phyloP scores from a whole-genome alignment of 495 filamentous ascomycete genomes.

The Penicillium ochrochloron region DNA sequence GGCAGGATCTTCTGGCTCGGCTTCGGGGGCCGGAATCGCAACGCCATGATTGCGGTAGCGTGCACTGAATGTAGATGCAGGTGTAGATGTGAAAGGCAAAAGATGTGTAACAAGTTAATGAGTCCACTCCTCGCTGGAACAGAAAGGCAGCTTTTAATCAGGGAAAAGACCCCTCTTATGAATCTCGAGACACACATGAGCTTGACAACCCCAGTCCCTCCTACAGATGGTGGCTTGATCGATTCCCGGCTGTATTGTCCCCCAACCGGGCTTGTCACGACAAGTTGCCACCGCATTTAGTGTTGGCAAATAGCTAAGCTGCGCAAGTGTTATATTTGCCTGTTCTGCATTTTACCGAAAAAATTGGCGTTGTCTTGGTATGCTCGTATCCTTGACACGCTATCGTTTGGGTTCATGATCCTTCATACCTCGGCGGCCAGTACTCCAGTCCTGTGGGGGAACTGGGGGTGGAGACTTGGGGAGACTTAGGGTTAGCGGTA shows the following conservation, averaged over 20 bases:
- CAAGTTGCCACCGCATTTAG: not conserved
- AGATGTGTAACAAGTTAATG: not conserved
- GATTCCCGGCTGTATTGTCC: not conserved
- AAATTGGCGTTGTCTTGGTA: not conserved
- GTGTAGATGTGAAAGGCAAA: not conserved
- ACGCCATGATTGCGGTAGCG: not conserved
- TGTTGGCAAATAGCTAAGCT: not conserved
- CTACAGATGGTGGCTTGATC: not conserved
- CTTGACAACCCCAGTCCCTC: not conserved
- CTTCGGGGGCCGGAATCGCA: conserved; percentile 8
- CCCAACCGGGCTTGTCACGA: not conserved
- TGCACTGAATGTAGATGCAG: not conserved
- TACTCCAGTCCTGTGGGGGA: not conserved
- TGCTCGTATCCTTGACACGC: not conserved
- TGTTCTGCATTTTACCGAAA: conserved; percentile 5
- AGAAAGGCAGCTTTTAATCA: not conserved
- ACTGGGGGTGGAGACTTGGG: too few species aligned
- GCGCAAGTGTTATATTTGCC: not conserved
- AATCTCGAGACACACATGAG: not conserved
- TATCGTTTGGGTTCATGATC: not conserved
- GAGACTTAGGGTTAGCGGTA: not conserved
- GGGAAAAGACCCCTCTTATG: not conserved
- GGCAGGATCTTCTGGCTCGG: not conserved
- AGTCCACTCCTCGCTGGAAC: not conserved
- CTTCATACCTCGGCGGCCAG: not conserved